Conservation (phyloP, 2,329 filamentous ascomycete genomes). For the Phaeosphaeriaceae sp. region DNA sequence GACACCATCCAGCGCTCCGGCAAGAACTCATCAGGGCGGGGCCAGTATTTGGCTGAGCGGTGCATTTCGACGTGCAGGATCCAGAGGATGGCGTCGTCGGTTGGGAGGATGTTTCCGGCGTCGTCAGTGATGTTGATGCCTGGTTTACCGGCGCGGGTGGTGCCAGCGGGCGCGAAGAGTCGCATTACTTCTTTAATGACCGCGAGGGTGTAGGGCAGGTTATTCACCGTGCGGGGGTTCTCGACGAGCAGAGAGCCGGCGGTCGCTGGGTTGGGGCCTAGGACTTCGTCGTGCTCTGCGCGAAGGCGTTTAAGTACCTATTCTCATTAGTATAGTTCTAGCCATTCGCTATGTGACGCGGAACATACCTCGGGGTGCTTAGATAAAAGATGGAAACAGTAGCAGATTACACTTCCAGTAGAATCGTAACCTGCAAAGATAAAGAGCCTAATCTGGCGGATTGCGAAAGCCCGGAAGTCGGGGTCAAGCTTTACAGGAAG, state of each 20-base stretch:
- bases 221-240: slow-evolving; percentile 29
- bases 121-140: slow-evolving; percentile 7
- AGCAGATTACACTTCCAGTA: slow-evolving; percentile 34
- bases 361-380: slow-evolving; percentile 23
- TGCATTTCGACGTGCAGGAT: slow-evolving; percentile 17
- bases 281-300: slow-evolving; percentile 32
- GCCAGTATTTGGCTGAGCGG: slow-evolving; percentile 14
- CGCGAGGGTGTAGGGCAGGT: slow-evolving; percentile 32
- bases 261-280: slow-evolving; percentile 16
- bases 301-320: slow-evolving; percentile 19
- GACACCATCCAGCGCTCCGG: slow-evolving; percentile 19
- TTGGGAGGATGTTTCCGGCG: slow-evolving; percentile 9
- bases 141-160: slow-evolving; percentile 14
- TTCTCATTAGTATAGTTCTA: background rate
- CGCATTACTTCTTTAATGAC: slow-evolving; percentile 41
- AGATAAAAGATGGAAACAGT: slow-evolving; percentile 25
- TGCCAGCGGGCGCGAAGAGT: slow-evolving; percentile 38
- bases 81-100: slow-evolving; percentile 6
- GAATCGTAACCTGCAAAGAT: slow-evolving; percentile 42
- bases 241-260: slow-evolving; percentile 12
- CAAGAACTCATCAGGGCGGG: slow-evolving; percentile 15
- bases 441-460: slow-evolving; percentile 21
- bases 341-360: no score
- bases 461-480: slow-evolving; percentile 23
- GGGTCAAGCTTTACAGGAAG: slow-evolving; percentile 18